phyloP scores from a whole-genome alignment of 192 early-diverging fungal genomes.

The Gamsiella multidivaricata region DNA sequence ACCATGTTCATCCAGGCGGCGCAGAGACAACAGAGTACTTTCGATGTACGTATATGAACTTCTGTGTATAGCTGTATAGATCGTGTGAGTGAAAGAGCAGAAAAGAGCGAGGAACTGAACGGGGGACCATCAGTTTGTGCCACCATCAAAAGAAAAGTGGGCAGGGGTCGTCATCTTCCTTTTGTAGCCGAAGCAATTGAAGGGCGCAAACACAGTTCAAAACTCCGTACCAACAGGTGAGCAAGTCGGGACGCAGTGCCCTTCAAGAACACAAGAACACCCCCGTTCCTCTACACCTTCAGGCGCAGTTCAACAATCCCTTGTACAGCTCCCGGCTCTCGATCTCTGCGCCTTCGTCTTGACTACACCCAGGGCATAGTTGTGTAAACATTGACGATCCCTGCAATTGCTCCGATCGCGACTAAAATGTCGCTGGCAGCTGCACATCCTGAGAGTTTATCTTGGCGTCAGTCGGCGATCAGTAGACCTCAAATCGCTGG shows the following conservation, averaged over 20 bases:
- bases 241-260: constrained; percentile 92
- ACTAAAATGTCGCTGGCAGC: constrained; percentile 68
- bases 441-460: too few species aligned
- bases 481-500: constrained; percentile 90
- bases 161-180: too few species aligned
- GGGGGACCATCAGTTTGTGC: too few species aligned
- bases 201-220: too few species aligned
- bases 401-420: constrained; percentile 83
- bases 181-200: neutral
- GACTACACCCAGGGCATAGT: constrained; percentile 97
- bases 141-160: too few species aligned
- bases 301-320: constrained; percentile 77
- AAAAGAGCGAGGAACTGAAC: neutral
- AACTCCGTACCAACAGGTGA: constrained; percentile 77
- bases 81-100: too few species aligned
- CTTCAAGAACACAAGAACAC: constrained; percentile 89
- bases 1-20: neutral
- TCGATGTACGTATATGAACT: too few species aligned
- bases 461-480: constrained; percentile 67
- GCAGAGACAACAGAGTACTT: too few species aligned
- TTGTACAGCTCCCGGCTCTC: constrained; percentile 73
- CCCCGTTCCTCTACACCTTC: constrained; percentile 78
- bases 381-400: constrained; percentile 91
- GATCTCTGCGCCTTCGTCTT: constrained; percentile 95
- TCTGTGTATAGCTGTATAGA: too few species aligned